phyloP scores from a whole-genome alignment of 345 rosid genomes.

The Brassica nigra region DNA sequence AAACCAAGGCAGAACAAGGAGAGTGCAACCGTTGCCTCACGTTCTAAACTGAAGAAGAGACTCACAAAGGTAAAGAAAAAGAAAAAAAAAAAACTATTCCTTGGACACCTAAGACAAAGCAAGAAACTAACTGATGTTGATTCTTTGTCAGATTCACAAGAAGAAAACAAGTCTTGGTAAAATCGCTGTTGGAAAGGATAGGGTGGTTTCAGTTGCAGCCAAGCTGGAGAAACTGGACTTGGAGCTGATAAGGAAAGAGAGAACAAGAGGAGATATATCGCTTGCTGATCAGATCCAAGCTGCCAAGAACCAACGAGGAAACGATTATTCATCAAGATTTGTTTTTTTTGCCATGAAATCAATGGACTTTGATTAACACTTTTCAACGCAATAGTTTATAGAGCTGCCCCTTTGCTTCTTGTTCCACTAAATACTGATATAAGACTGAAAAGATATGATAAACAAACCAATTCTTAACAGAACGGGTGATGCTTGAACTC shows the following conservation, averaged over 20 bases:
- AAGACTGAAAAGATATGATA: background rate
- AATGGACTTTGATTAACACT: conserved; percentile 25
- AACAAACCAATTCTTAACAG: background rate
- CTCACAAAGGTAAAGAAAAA: conserved; percentile 56
- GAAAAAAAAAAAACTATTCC: background rate
- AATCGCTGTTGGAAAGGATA: conserved; percentile 37
- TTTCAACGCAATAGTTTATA: conserved; percentile 4
- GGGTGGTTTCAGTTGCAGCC: conserved; percentile 39
- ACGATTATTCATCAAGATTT: conserved; percentile 24
- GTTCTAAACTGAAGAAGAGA: conserved; percentile 54
- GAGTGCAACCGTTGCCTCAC: conserved; percentile 32
- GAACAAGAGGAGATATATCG: conserved; percentile 52
- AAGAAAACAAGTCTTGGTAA: conserved; percentile 49
- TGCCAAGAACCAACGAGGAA: conserved; percentile 59
- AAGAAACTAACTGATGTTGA: no score
- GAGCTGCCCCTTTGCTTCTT: conserved; percentile 12
- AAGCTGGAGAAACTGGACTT: conserved; percentile 66
- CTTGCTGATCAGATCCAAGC: conserved; percentile 87
- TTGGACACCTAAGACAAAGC: background rate
- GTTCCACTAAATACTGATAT: background rate
- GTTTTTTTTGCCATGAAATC: conserved; percentile 30
- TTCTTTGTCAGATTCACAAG: conserved; percentile 66
- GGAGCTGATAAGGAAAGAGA: conserved; percentile 59
- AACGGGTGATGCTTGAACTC: background rate
- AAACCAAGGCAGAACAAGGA: conserved; percentile 39